Evolutionary conservation across 2,329 filamentous ascomycete genomes (phyloP).

Genomic region (Byssothecium circinans): DNA sequence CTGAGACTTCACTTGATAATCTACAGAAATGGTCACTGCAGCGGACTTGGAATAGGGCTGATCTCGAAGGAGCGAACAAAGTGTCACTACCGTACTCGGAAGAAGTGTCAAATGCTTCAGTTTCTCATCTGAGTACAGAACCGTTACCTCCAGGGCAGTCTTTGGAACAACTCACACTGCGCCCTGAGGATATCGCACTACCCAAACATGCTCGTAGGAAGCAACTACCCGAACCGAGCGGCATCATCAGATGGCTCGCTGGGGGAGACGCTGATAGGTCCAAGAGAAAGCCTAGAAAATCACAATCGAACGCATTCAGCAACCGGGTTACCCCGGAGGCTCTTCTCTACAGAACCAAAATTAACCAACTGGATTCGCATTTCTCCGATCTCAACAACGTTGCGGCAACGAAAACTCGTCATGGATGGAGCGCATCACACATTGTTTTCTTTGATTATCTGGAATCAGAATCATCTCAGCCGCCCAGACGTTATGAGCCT

Average conservation of each 20-base stretch:
- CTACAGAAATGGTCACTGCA: too few species aligned
- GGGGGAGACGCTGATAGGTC: neutral
- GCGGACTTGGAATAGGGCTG: neutral
- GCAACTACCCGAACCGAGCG: neutral
- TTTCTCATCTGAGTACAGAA: neutral
- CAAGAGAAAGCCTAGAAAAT: too few species aligned
- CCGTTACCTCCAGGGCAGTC: constrained; percentile 2
- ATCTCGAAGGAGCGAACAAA: neutral
- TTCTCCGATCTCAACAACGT: constrained; percentile 7
- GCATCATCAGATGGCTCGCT: too few species aligned
- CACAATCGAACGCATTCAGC: neutral
- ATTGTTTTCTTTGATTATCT: constrained; percentile 11
- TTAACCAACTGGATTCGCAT: constrained; percentile 4
- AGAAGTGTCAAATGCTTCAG: neutral
- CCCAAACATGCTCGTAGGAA: neutral
- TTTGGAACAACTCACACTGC: neutral
- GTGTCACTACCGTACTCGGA: constrained; percentile 1
- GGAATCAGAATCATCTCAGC: neutral
- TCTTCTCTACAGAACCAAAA: constrained; percentile 4
- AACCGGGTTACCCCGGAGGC: constrained; percentile 1
- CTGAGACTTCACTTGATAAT: neutral
- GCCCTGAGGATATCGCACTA: constrained; percentile 1
- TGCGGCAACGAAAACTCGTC: constrained; percentile 1
- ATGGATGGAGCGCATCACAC: constrained; percentile 6
- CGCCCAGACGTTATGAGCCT: constrained; percentile 3